phyloP scores from a whole-genome alignment of 805 yeast species.

The Debaryomyces tyrocola region DNA sequence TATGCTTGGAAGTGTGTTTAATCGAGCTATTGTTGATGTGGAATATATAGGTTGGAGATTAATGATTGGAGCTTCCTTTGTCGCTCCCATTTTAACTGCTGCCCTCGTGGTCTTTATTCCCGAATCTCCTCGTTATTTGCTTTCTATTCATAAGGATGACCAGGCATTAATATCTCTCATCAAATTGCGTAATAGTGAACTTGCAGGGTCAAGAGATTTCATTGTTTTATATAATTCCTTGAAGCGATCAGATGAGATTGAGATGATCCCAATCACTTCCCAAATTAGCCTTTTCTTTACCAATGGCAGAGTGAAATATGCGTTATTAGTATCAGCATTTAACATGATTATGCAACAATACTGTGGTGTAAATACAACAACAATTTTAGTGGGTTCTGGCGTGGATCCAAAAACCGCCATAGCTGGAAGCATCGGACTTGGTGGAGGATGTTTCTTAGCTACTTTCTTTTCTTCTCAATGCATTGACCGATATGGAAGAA shows the following conservation, averaged over 20 bases:
- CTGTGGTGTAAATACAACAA: conserved; percentile 14
- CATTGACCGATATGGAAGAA: conserved; percentile 23
- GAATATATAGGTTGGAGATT: conserved; percentile 10
- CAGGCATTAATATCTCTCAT: conserved; percentile 14
- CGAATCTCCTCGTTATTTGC: conserved; percentile 26
- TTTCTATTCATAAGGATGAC: conserved; percentile 12
- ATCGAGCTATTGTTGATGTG: conserved; percentile 7
- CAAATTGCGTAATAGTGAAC: conserved; percentile 7
- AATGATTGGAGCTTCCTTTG: conserved; percentile 14
- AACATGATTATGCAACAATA: conserved; percentile 16
- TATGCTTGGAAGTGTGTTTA: conserved; percentile 4
- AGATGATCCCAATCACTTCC: neutral
- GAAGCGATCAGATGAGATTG: neutral
- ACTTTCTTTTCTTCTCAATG: conserved; percentile 23
- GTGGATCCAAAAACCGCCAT: conserved; percentile 5
- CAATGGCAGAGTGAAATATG: conserved; percentile 10
- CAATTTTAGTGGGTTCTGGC: conserved; percentile 8
- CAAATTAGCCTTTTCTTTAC: neutral
- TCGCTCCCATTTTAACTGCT: conserved; percentile 9
- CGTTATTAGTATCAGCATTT: conserved; percentile 9
- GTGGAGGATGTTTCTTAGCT: conserved; percentile 7
- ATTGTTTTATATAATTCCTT: conserved; percentile 1
- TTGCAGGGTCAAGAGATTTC: neutral
- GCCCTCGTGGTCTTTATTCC: conserved; percentile 18
- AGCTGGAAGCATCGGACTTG: conserved; percentile 10